These are phyloP conservation scores for Phialocephala sp. DNA, from an alignment of 2,329 filamentous ascomycete genomes.

Conservation along the genomic window DNA sequence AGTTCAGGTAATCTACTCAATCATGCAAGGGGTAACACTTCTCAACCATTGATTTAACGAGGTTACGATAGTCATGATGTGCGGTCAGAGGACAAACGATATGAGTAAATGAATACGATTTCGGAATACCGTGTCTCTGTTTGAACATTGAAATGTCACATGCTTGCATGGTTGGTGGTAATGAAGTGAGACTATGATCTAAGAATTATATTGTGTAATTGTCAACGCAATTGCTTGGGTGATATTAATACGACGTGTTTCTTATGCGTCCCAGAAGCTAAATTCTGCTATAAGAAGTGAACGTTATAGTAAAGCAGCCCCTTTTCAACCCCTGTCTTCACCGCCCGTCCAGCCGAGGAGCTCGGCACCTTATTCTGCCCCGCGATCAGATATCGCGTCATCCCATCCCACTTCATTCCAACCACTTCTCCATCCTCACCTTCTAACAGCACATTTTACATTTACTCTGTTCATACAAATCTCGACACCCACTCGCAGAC, in stretches of 20 bases:
- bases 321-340: slow-evolving; percentile 4
- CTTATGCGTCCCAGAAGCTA: too few relatives aligned
- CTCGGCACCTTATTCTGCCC: slow-evolving; percentile 16
- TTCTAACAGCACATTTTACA: neutral
- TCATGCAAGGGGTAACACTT: neutral
- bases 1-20: slow-evolving; percentile 5
- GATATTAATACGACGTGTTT: too few relatives aligned
- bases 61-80: neutral
- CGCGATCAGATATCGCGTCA: slow-evolving; percentile 16
- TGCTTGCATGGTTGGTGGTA: neutral
- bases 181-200: neutral
- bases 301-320: neutral
- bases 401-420: slow-evolving; percentile 10
- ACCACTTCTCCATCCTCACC: neutral
- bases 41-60: slow-evolving; percentile 1
- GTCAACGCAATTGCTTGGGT: too few relatives aligned
- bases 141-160: slow-evolving; percentile 1
- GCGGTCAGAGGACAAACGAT: neutral
- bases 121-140: neutral
- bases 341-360: slow-evolving; percentile 12
- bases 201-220: neutral
- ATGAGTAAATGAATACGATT: neutral
- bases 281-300: neutral
- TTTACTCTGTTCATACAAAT: neutral
- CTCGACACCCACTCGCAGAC: neutral